Evolutionary conservation across 1,284 basidiomycete genomes (phyloP).

Genomic region (Salmacisia buchloeana): DNA sequence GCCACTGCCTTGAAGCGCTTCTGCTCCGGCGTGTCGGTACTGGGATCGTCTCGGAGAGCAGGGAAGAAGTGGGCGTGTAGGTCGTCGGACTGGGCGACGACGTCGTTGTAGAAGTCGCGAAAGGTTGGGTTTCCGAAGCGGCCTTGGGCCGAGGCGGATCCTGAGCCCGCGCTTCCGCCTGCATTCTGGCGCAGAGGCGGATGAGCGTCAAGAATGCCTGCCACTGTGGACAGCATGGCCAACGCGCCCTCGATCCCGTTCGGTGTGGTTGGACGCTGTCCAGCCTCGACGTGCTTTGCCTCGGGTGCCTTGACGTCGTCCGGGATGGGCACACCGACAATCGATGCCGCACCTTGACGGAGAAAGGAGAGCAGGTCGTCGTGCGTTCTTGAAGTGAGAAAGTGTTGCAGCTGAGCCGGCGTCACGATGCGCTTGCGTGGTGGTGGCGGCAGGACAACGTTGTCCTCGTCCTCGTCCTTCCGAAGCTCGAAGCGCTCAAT

Average conservation of each 20-base stretch:
- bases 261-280: background rate
- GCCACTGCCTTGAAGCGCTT: constrained; percentile 13
- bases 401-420: constrained; percentile 72
- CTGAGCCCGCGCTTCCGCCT: constrained; percentile 67
- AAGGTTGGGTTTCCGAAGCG: constrained; percentile 98
- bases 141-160: constrained; percentile 63
- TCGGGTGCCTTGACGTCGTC: constrained; percentile 51
- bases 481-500: background rate
- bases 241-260: constrained; percentile 58
- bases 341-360: constrained; percentile 67
- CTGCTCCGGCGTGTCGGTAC: constrained; percentile 15
- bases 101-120: constrained; percentile 77
- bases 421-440: constrained; percentile 72
- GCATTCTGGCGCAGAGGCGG: constrained; percentile 54
- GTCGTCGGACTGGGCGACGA: constrained; percentile 60
- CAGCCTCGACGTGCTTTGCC: no score
- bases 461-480: no score
- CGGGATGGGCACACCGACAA: constrained; percentile 68
- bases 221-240: constrained; percentile 25
- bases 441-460: background rate
- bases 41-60: constrained; percentile 50
- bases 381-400: constrained; percentile 71
- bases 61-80: constrained; percentile 20
- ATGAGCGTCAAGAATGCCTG: constrained; percentile 53
- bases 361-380: constrained; percentile 68